A percentile compares a stretch with the other conserved stretches of the same genome.
These are phyloP conservation scores for Xylariaceae sp. DNA, from an alignment of 2,329 filamentous ascomycete genomes.

Conservation along the genomic window DNA sequence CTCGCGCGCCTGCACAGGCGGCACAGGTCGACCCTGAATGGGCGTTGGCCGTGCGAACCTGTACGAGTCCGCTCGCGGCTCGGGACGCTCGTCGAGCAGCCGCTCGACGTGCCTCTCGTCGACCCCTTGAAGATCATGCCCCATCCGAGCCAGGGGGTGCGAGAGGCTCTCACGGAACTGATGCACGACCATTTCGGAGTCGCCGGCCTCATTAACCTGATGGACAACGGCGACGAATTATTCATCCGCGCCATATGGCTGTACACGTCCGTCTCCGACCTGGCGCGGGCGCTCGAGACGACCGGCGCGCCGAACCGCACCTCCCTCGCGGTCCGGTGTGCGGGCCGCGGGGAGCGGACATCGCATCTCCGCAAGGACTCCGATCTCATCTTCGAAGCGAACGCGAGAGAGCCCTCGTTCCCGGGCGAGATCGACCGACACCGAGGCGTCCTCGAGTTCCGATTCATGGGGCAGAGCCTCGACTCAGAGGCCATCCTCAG, in stretches of 20 bases:
- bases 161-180: not conserved
- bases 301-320: not conserved
- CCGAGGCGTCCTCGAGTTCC: constrained; percentile 35
- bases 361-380: not conserved
- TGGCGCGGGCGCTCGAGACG: constrained; percentile 8
- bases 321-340: constrained; percentile 15
- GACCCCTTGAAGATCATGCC: not conserved
- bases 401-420: not conserved
- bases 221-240: not conserved
- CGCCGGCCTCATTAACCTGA: not conserved
- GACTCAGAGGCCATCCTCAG: constrained; percentile 12
- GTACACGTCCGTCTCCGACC: constrained; percentile 6
- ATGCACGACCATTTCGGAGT: constrained; percentile 15
- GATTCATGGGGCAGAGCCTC: constrained; percentile 16
- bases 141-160: not conserved
- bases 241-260: constrained; percentile 26
- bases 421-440: constrained; percentile 18
- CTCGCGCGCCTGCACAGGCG: constrained; percentile 14
- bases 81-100: not conserved
- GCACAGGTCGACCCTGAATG: not conserved
- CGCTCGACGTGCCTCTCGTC: not conserved
- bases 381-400: not conserved
- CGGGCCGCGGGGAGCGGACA: constrained; percentile 8
- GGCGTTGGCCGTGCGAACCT: not conserved
- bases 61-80: constrained; percentile 10